Base-by-base conservation (phyloP, 2,329 filamentous ascomycete species). In the Pseudocercospora vitis region DNA sequence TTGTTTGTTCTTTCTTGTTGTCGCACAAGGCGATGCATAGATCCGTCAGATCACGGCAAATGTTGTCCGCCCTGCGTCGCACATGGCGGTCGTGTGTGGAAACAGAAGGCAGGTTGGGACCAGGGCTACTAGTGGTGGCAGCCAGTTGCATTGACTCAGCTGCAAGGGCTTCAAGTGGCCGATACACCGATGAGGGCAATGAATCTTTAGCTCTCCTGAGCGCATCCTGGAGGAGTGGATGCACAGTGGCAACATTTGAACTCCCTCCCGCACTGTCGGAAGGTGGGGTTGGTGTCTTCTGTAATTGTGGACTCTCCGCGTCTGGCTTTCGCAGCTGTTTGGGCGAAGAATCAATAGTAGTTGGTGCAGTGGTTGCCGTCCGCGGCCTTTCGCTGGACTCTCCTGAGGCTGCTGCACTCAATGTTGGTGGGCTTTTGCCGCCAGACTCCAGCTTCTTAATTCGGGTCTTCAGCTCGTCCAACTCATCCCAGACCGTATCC, bases 401-500 rank as follows among this genome's bases (percentile, higher is more conserved):
- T 59, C 84, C 82, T 4, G 86, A 86, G 67, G 91, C 86, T 2
- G 89, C 88, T 2, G 89, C 89, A 29, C 86, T 88, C 1, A 88
- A 91, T 0, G 89, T 76, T 0, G 91, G 91, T 28, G 94, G 76
- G 35, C 49, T 45, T 71, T 95, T 96, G 54, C 91, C 91, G 2
- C 89, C 95, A 62, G 95, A 73, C 70, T 97, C 94, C 7, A 99
- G 81, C 56, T 90, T 88, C 63, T 89, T 86, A 63, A 99, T 96
- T 24, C 94, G 84, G 33, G 89, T 94, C 70, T 97, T 97, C 42
- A 99, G 76, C 60, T 97, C 94, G 64, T 97, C 94, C 23, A 99
- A 75, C 71, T 99, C 94, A 68, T 97, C 94, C 94, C 94, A 99
- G 2, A 99, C 89, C 0, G 91, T 96, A 9, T 91, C 89, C 1